These are phyloP conservation scores for Stenogyne calaminthoides DNA, from an alignment of 305 asterid genomes.

Conservation along the genomic window DNA sequence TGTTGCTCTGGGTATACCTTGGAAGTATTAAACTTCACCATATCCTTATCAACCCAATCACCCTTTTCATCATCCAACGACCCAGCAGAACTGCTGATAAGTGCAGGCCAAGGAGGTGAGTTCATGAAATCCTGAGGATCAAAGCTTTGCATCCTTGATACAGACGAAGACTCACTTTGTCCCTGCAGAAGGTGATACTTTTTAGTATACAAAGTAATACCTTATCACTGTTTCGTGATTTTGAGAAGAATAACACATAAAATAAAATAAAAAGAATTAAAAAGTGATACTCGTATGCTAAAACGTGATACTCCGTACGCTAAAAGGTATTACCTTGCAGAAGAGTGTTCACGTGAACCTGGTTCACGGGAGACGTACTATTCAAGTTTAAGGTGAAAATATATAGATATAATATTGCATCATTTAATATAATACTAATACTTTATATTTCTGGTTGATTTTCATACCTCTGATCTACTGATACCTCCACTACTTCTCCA, in stretches of 20 bases:
- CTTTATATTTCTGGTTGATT: slow-evolving; percentile 4
- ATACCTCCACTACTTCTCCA: slow-evolving; percentile 48
- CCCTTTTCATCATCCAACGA: slow-evolving; percentile 48
- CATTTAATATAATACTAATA: background rate
- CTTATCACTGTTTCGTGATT: too few relatives aligned
- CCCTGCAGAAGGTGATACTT: slow-evolving; percentile 36
- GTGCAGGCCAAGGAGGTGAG: slow-evolving; percentile 54
- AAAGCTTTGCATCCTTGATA: slow-evolving; percentile 60
- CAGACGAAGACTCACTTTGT: slow-evolving; percentile 40
- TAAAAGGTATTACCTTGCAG: too few relatives aligned
- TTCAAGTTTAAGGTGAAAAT: background rate
- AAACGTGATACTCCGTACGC: too few relatives aligned
- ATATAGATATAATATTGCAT: background rate
- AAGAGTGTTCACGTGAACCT: too few relatives aligned
- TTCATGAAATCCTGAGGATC: slow-evolving; percentile 57
- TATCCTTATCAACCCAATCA: slow-evolving; percentile 64
- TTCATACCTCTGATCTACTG: slow-evolving; percentile 55
- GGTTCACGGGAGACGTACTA: too few relatives aligned
- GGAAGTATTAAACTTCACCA: slow-evolving; percentile 49
- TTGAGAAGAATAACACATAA: too few relatives aligned
- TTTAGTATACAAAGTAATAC: too few relatives aligned
- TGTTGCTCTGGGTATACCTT: slow-evolving; percentile 46
- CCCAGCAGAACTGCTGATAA: slow-evolving; percentile 31
- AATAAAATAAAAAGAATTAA: too few relatives aligned
- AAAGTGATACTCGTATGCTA: too few relatives aligned